phyloP scores from a whole-genome alignment of 345 rosid species.

The Rhodomyrtus tomentosa region DNA sequence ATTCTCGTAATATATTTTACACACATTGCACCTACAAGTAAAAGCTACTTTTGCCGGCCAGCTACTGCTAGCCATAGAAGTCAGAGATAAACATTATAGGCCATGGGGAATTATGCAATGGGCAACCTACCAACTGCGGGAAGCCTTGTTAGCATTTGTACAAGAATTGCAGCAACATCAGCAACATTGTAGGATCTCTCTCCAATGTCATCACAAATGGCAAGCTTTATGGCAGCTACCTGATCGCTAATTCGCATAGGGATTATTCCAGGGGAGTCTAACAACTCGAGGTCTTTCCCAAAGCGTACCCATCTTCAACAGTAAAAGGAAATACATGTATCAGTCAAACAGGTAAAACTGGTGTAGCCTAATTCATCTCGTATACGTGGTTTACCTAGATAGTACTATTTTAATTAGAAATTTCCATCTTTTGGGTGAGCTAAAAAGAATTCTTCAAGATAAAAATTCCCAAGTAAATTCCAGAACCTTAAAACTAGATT shows the following conservation, averaged over 20 bases:
- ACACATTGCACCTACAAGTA: background rate
- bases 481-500: background rate
- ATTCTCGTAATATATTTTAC: background rate
- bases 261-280: slow-evolving; percentile 86
- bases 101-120: background rate
- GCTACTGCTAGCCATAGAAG: background rate
- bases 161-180: slow-evolving; percentile 86
- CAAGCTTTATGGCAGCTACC: slow-evolving; percentile 88
- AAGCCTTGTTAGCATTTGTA: slow-evolving; percentile 61
- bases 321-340: background rate
- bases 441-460: background rate
- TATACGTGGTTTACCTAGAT: background rate
- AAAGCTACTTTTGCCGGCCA: background rate
- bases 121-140: slow-evolving; percentile 50
- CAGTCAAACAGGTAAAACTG: background rate
- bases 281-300: slow-evolving; percentile 78
- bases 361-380: background rate
- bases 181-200: slow-evolving; percentile 79
- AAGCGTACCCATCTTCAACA: slow-evolving; percentile 53
- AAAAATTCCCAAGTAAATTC: background rate
- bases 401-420: background rate
- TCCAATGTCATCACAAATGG: slow-evolving; percentile 93
- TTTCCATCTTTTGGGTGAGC: background rate
- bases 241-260: slow-evolving; percentile 95
- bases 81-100: background rate